Conservation (phyloP, 306 rosid genomes). For the Begonia fuchsioides region DNA sequence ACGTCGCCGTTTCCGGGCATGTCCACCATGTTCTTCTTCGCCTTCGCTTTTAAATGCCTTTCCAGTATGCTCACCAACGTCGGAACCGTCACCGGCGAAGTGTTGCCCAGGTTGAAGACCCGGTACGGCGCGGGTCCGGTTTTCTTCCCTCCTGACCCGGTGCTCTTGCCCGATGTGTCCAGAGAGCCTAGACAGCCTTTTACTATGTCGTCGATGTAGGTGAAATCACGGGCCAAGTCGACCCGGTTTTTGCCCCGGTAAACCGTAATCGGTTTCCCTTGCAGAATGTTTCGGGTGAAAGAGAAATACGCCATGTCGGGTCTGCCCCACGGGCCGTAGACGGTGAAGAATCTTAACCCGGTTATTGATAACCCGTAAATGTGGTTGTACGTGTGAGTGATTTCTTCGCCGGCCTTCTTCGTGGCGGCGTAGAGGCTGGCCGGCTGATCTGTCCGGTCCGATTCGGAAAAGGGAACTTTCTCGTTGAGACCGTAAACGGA, state of each 20-base stretch:
- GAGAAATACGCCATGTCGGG: slow-evolving; percentile 1
- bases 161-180: not conserved
- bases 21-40: not conserved
- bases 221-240: not conserved
- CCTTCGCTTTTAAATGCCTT: not conserved
- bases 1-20: not conserved
- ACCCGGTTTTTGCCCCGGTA: slow-evolving; percentile 1
- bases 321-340: not conserved
- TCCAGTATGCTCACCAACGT: not conserved
- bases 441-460: not conserved
- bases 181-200: not conserved
- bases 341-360: not conserved
- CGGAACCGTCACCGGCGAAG: not conserved
- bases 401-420: not conserved
- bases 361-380: not conserved
- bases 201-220: not conserved
- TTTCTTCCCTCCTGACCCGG: slow-evolving; percentile 3
- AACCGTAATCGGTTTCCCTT: not conserved
- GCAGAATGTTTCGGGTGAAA: slow-evolving; percentile 1
- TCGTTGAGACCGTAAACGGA: not conserved
- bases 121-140: not conserved
- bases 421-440: not conserved
- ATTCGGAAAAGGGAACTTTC: not conserved
- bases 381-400: not conserved
- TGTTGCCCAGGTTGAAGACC: not conserved